Base-by-base conservation (phyloP, 1,284 basidiomycete species). In the Puccinia sorghi region DNA sequence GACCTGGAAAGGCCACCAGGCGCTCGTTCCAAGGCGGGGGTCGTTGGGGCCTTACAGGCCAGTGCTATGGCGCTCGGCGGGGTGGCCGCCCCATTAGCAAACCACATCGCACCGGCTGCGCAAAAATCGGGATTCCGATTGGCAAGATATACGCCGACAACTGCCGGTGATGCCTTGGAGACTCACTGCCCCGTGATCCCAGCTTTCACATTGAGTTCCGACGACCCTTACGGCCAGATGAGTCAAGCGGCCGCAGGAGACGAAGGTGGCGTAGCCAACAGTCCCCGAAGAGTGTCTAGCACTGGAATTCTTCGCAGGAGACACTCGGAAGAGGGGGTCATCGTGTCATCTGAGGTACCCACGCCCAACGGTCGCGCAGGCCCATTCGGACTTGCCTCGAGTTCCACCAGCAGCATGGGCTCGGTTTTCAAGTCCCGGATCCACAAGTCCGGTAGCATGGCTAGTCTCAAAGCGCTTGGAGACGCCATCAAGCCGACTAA, bases 21-120 rank as follows among this genome's bases (percentile, higher is more conserved):
- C 27, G 64, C 66, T 13, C 50, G 56, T n/a, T 78, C 75, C 22
- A 67, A 67, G 1, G 75, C 75, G 3, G 75, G 75, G 8, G 75
- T 78, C 9, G 56, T 78, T 27, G 75, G 75, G 6, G 75, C 75
- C 6, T 52, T 78, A 15, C 75, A 78, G 67, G 75, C 75, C 12
- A 78, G 75, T 71, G 75, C 75, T 12, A 78, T 78, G 66, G 75
- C 64, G 25, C 54, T 78, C 12, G 67, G 66, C 20, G 75, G 75
- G 46, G 75, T 78, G 2, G 75, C 75, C 46, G 56, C 67, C 22
- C 75, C 75, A 46, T 9, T 54, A 57, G 75, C 75, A 6, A 48
- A 66, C 11, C 46, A 67, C 15, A 52, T 78, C 20, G 75, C 75
- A 1, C 75, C 75, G 6, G 75, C 64, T 5, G 52, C 39, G 5